These are phyloP conservation scores for Colletotrichum theobromicola DNA, from an alignment of 2,329 filamentous ascomycete species.

Conservation along the genomic window DNA sequence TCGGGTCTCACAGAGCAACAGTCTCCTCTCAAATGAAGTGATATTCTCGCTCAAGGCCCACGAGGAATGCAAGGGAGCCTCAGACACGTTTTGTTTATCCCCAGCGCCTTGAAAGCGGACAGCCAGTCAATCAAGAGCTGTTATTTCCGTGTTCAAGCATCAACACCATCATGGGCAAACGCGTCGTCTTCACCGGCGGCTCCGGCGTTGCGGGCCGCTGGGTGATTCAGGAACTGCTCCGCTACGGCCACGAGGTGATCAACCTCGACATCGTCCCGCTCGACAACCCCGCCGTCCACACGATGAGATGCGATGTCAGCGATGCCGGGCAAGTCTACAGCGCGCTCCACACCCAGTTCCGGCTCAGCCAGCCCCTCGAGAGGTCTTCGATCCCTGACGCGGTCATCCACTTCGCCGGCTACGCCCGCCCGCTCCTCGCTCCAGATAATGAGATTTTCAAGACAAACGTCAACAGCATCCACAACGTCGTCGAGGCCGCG, in stretches of 20 bases:
- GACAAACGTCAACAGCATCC: slow-evolving; percentile 59
- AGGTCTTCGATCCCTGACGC: slow-evolving; percentile 56
- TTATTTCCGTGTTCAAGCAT: background rate
- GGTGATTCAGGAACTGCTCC: slow-evolving; percentile 35
- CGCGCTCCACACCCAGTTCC: slow-evolving; percentile 52
- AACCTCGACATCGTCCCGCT: slow-evolving; percentile 39
- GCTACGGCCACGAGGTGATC: slow-evolving; percentile 36
- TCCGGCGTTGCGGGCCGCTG: slow-evolving; percentile 39
- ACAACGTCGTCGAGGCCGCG: slow-evolving; percentile 68
- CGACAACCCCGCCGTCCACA: slow-evolving; percentile 31
- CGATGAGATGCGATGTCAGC: slow-evolving; percentile 38
- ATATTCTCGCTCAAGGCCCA: background rate
- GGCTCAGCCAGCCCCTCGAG: slow-evolving; percentile 33
- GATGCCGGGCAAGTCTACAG: slow-evolving; percentile 43
- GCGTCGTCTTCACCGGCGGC: slow-evolving; percentile 38
- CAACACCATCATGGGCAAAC: slow-evolving; percentile 21
- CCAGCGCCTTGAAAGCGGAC: background rate
- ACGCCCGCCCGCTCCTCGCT: slow-evolving; percentile 64
- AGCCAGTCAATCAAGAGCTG: background rate
- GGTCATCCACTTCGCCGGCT: slow-evolving; percentile 67
- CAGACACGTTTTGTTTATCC: background rate
- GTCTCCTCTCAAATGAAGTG: background rate
- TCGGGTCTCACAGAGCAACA: background rate
- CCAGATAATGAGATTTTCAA: slow-evolving; percentile 65
- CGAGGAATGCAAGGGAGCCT: background rate